Evolutionary conservation across 208 protist species (phyloP).

Genomic region (Crithidia brevicula): DNA sequence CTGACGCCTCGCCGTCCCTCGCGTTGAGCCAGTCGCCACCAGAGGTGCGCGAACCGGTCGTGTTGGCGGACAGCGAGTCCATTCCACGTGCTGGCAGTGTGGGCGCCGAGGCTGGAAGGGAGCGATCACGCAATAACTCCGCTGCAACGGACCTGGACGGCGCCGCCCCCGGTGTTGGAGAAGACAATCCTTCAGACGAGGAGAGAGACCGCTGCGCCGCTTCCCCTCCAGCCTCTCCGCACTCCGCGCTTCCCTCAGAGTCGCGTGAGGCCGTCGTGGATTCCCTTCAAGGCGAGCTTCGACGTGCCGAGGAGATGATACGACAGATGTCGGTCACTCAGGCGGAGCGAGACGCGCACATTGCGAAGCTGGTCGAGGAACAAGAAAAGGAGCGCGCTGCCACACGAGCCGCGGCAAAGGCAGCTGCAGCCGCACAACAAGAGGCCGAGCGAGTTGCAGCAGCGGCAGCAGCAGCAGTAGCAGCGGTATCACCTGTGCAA

Average conservation of each 20-base stretch:
- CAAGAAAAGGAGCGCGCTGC: slow-evolving; percentile 26
- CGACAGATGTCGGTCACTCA: slow-evolving; percentile 50
- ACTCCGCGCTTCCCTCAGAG: neutral
- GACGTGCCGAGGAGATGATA: slow-evolving; percentile 66
- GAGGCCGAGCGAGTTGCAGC: slow-evolving; percentile 25
- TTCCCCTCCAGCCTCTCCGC: neutral
- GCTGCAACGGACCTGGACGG: neutral
- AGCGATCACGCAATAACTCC: neutral
- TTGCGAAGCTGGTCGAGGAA: slow-evolving; percentile 17
- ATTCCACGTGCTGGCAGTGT: neutral
- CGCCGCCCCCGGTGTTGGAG: neutral
- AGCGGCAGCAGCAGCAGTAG: slow-evolving; percentile 14
- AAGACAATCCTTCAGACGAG: no score
- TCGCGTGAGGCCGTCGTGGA: slow-evolving; percentile 24
- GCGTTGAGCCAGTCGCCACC: neutral
- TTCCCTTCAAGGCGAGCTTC: slow-evolving; percentile 54
- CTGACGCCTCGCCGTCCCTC: slow-evolving; percentile 1
- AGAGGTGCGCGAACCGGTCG: neutral
- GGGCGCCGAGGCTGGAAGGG: no score
- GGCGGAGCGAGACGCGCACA: slow-evolving; percentile 32
- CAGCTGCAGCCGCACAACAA: slow-evolving; percentile 9
- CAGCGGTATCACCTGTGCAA: neutral
- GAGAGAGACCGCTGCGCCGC: neutral
- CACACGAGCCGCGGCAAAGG: slow-evolving; percentile 14
- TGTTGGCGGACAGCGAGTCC: slow-evolving; percentile 10